Evolutionary conservation across 805 yeast species (phyloP), one percentile per base, ranked within the genome.

Genomic region (Komagataella pseudopastoris): DNA sequence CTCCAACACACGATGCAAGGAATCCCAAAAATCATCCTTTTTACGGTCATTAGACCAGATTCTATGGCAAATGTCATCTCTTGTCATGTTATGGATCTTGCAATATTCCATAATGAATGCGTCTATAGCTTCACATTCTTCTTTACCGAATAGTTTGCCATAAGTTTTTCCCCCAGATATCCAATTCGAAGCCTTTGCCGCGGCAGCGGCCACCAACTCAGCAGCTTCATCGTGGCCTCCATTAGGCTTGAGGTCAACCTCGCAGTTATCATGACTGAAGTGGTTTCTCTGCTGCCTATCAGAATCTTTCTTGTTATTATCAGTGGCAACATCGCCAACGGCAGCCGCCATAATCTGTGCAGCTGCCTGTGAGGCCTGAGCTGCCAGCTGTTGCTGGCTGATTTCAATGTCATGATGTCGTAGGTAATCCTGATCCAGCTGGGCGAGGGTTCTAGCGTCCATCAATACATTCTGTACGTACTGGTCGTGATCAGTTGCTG

Each of bases 21-120:
- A 71, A 55, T 86, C 95, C 98, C 98, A 90, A 60, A 90, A 88
- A 56, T 78, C 83, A 65, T 91, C 97, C 67, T 87, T 88, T 56
- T 80, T 81, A 24, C 96, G 76, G 55, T 84, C 90, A 56, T 81
- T 80, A 6, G 88, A 71, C 98, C 98, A 90, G 18, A 90, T 86
- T 48, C 96, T 72, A 57, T 81, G 81, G 65, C 96, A 85, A 6
- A 90, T 76, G 52, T 83, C 85, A 47, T 76, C 76, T 51, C 88
- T 71, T 6, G 81, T 74, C 64, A 87, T 69, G 30, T 75, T 74
- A 60, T 84, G 74, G 55, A 83, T 74, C 47, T 69, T 72, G 58
- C 86, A 80, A 61, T 86, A 91, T 18, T 83, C 83, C 14, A 70
- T 66, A 54, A 90, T 78, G 59, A 86, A 88, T 51, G 76, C 75